These are phyloP conservation scores for Beauveria pseudobassiana DNA, from an alignment of 2,329 filamentous ascomycete species.

Conservation along the genomic window DNA sequence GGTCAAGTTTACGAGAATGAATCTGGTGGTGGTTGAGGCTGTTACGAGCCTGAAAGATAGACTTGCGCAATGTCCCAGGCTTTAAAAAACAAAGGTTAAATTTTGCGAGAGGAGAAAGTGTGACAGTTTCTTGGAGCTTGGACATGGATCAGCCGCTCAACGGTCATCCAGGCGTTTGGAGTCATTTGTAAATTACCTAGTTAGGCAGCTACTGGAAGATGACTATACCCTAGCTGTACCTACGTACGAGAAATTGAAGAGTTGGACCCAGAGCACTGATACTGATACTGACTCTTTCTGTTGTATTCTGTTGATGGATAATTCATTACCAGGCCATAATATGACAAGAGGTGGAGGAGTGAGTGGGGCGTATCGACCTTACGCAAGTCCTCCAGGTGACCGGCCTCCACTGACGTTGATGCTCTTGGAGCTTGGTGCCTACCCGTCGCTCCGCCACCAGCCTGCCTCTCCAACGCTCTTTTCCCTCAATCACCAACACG, in stretches of 20 bases:
- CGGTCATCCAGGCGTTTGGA: not conserved
- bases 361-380: constrained; percentile 4
- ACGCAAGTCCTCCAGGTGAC: constrained; percentile 8
- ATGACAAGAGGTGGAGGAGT: not conserved
- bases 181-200: not conserved
- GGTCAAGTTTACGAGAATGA: constrained; percentile 91
- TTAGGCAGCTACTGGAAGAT: not conserved
- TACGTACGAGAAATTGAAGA: not conserved
- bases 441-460: constrained; percentile 2
- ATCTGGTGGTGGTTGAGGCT: constrained; percentile 79
- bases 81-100: not conserved
- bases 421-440: constrained; percentile 7
- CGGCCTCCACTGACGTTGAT: constrained; percentile 11
- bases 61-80: not conserved
- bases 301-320: too few relatives aligned
- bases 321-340: not conserved
- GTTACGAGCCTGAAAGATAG: constrained; percentile 49
- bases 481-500: constrained; percentile 1
- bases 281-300: too few relatives aligned
- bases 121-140: not conserved
- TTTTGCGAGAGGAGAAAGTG: not conserved
- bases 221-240: not conserved
- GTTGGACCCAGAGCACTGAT: too few relatives aligned
- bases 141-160: not conserved
- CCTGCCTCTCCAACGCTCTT: not conserved